Evolutionary conservation across 306 rosid genomes (phyloP).

Genomic region (Inga leiocalycina): DNA sequence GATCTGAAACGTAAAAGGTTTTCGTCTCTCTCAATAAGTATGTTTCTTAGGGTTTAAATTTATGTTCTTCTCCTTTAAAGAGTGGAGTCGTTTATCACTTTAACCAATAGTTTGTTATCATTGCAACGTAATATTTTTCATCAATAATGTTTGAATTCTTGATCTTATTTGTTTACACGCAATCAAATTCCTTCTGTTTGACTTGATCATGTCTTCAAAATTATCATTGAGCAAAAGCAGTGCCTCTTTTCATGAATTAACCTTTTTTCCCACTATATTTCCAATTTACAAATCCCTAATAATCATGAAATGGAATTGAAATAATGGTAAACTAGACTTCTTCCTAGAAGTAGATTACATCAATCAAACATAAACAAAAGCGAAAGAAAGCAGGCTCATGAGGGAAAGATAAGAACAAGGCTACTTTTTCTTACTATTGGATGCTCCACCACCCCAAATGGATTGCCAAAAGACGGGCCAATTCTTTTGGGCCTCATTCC

Average conservation of each 20-base stretch:
- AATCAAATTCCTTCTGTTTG: too few relatives aligned
- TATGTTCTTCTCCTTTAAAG: rapidly evolving
- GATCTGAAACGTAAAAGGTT: too few relatives aligned
- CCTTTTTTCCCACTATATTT: too few relatives aligned
- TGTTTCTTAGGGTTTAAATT: too few relatives aligned
- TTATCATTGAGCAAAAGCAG: background rate
- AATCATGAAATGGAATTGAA: background rate
- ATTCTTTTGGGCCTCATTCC: conserved; percentile 69
- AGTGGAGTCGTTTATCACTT: too few relatives aligned
- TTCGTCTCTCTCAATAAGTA: rapidly evolving
- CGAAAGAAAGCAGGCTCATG: background rate
- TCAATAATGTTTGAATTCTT: too few relatives aligned
- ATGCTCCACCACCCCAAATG: conserved; percentile 49
- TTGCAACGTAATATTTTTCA: too few relatives aligned
- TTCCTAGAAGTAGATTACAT: background rate
- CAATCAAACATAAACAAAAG: background rate
- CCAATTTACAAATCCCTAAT: background rate
- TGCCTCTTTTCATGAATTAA: background rate
- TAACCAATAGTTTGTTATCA: too few relatives aligned
- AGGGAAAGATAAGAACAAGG: background rate
- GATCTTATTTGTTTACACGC: too few relatives aligned
- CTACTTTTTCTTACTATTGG: conserved; percentile 32
- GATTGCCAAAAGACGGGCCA: conserved; percentile 77
- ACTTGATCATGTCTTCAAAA: too few relatives aligned
- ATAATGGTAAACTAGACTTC: background rate